Evolutionary conservation across 2,329 filamentous ascomycete genomes (phyloP).

Genomic region (Sclerotiophoma versabilis): DNA sequence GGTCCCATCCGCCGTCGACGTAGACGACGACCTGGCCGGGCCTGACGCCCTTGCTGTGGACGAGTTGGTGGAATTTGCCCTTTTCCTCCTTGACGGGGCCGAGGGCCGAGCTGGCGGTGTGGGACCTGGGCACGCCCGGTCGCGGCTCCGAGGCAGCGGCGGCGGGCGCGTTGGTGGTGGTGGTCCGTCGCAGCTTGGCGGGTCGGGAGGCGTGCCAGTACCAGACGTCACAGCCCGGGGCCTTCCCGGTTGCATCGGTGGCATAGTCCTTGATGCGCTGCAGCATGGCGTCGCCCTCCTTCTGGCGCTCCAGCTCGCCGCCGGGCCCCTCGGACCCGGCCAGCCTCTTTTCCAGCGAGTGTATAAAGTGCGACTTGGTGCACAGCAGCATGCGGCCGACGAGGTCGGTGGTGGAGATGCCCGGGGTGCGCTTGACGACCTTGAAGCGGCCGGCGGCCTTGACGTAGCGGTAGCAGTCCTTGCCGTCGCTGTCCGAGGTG

Average conservation of each 20-base stretch:
- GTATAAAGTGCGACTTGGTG: constrained; percentile 93
- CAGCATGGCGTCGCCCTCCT: constrained; percentile 71
- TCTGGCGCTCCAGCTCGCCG: constrained; percentile 69
- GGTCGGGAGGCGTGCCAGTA: constrained; percentile 71
- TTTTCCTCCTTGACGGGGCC: constrained; percentile 60
- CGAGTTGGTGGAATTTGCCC: constrained; percentile 71
- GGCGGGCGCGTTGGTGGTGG: constrained; percentile 30
- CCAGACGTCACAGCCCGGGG: constrained; percentile 84
- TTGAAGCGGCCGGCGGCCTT: constrained; percentile 94
- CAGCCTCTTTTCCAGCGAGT: constrained; percentile 73
- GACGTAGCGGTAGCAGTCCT: constrained; percentile 98
- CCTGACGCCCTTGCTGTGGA: constrained; percentile 73
- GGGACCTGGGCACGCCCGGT: constrained; percentile 37
- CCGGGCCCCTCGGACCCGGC: constrained; percentile 76
- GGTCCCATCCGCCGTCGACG: constrained; percentile 94
- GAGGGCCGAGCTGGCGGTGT: constrained; percentile 47
- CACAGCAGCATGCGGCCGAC: constrained; percentile 97
- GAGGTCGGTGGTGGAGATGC: constrained; percentile 97
- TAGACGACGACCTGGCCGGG: constrained; percentile 88
- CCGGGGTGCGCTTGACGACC: constrained; percentile 94
- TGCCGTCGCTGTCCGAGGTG: constrained; percentile 88
- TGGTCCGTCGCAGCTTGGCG: constrained; percentile 47
- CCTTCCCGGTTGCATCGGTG: constrained; percentile 80
- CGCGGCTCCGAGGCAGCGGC: constrained; percentile 22
- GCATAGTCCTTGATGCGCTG: constrained; percentile 85